These are phyloP conservation scores for Colletotrichum sansevieriae DNA, from an alignment of 2,329 filamentous ascomycete genomes.

Conservation along the genomic window DNA sequence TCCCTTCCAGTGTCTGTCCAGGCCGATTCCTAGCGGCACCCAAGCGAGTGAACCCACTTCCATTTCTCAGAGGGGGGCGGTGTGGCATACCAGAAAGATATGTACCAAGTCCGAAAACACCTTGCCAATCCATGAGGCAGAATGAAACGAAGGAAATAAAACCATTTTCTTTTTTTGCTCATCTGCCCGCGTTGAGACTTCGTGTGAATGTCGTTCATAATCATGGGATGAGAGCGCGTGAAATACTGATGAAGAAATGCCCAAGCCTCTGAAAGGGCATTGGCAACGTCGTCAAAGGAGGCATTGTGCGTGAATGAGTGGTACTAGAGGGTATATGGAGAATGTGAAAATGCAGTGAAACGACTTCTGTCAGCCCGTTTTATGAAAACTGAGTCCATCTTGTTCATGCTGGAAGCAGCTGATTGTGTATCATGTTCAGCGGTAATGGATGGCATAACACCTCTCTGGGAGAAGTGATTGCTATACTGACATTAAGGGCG, in stretches of 20 bases:
- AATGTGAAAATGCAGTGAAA: slow-evolving; percentile 23
- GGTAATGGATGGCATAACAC: not conserved
- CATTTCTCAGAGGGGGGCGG: slow-evolving; percentile 19
- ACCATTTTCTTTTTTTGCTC: slow-evolving; percentile 34
- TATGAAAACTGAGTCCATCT: slow-evolving; percentile 9
- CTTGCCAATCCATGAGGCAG: slow-evolving; percentile 24
- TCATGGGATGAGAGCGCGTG: slow-evolving; percentile 24
- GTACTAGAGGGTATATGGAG: slow-evolving; percentile 19
- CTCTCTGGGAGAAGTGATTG: not conserved
- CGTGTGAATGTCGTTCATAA: slow-evolving; percentile 39
- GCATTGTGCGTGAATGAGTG: slow-evolving; percentile 4
- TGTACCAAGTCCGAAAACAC: slow-evolving; percentile 22
- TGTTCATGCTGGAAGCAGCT: slow-evolving; percentile 7
- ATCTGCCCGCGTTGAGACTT: slow-evolving; percentile 31
- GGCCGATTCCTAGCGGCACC: slow-evolving; percentile 29
- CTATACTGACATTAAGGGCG: not conserved
- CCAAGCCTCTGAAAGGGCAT: slow-evolving; percentile 33
- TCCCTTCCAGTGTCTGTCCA: slow-evolving; percentile 34
- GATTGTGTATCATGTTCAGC: slow-evolving; percentile 3
- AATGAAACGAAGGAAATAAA: slow-evolving; percentile 11
- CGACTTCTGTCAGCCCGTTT: slow-evolving; percentile 16
- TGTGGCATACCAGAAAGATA: slow-evolving; percentile 22
- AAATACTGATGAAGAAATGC: slow-evolving; percentile 17
- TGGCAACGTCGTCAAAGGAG: slow-evolving; percentile 26
- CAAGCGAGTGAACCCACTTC: slow-evolving; percentile 31